Evolutionary conservation across 2,329 filamentous ascomycete species (phyloP).

Genomic region (Alternaria sp.): DNA sequence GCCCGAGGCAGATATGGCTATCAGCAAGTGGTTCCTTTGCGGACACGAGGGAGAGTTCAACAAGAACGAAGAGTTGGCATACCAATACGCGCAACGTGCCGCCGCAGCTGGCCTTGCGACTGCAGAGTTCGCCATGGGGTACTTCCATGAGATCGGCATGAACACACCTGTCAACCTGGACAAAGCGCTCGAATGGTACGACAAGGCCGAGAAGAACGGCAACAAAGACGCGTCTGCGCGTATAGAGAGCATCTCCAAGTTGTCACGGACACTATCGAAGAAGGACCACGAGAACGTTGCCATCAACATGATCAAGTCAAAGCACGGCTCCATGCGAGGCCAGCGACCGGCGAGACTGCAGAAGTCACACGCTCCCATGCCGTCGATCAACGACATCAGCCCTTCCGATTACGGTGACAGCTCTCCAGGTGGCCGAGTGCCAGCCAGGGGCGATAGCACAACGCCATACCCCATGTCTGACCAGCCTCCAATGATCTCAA

Average conservation of each 20-base stretch:
- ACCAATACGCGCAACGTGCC: slow-evolving; percentile 86
- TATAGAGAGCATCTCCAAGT: slow-evolving; percentile 79
- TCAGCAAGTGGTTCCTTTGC: slow-evolving; percentile 98
- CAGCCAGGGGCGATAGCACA: slow-evolving; percentile 43
- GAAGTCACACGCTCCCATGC: slow-evolving; percentile 46
- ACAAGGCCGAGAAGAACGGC: slow-evolving; percentile 84
- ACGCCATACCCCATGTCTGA: slow-evolving; percentile 55
- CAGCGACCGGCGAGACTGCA: slow-evolving; percentile 55
- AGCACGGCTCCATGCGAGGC: slow-evolving; percentile 60
- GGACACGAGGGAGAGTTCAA: slow-evolving; percentile 90
- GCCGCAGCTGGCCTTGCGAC: slow-evolving; percentile 82
- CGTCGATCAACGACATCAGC: slow-evolving; percentile 48
- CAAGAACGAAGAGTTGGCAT: slow-evolving; percentile 95
- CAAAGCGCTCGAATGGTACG: slow-evolving; percentile 88
- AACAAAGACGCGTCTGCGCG: slow-evolving; percentile 86
- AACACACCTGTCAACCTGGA: slow-evolving; percentile 82
- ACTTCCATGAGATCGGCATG: slow-evolving; percentile 97
- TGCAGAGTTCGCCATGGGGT: slow-evolving; percentile 95
- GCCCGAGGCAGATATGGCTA: slow-evolving; percentile 89
- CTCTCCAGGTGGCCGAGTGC: slow-evolving; percentile 34
- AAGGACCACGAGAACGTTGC: slow-evolving; percentile 93
- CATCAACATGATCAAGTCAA: slow-evolving; percentile 77
- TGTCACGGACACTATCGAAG: slow-evolving; percentile 81
- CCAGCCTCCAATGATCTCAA: slow-evolving; percentile 45
- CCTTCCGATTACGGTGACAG: slow-evolving; percentile 44